phyloP scores from a whole-genome alignment of 2,329 filamentous ascomycete species.

The Hypoxylon sp. region DNA sequence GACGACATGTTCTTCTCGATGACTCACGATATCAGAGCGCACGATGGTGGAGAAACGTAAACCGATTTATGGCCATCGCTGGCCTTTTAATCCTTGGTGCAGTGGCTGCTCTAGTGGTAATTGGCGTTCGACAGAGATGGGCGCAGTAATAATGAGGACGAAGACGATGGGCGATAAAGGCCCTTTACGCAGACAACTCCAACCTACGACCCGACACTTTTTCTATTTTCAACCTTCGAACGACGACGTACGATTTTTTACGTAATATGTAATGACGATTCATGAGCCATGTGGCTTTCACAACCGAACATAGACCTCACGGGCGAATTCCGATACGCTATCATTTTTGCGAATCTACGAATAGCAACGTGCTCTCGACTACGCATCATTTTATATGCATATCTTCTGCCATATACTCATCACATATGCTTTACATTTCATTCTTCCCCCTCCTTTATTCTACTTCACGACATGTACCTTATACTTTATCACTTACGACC shows the following conservation, averaged over 20 bases:
- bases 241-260: constrained; percentile 43
- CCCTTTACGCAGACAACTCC: constrained; percentile 17
- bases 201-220: constrained; percentile 16
- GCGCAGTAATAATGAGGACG: constrained; percentile 45
- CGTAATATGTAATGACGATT: constrained; percentile 47
- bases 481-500: constrained; percentile 22
- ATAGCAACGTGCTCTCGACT: constrained; percentile 14
- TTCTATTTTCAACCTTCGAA: constrained; percentile 34
- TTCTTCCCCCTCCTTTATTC: constrained; percentile 7
- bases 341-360: constrained; percentile 26
- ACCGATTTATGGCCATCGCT: constrained; percentile 71
- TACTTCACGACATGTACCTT: constrained; percentile 13
- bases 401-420: constrained; percentile 16
- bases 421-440: constrained; percentile 13
- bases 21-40: constrained; percentile 67
- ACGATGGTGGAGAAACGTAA: constrained; percentile 73
- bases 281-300: constrained; percentile 42
- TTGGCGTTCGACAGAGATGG: constrained; percentile 69
- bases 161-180: constrained; percentile 22
- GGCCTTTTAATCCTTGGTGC: constrained; percentile 69
- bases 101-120: constrained; percentile 65
- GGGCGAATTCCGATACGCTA: constrained; percentile 24
- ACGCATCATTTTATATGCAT: constrained; percentile 8
- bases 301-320: constrained; percentile 28
- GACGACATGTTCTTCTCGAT: constrained; percentile 57